Evolutionary conservation across 345 rosid species (phyloP).

Genomic region (Gossypium stocksii): DNA sequence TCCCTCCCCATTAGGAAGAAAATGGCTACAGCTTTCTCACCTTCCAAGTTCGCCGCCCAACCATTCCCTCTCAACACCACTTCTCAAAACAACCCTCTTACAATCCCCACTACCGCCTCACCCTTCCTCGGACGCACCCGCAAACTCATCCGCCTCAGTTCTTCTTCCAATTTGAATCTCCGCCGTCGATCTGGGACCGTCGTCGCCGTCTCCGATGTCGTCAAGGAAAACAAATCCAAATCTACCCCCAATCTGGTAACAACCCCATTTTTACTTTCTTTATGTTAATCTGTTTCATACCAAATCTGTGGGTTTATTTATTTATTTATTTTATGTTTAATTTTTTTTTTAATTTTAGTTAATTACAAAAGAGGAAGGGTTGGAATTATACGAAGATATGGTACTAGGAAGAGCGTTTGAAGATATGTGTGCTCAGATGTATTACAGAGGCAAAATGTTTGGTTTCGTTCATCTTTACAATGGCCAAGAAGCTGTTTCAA

Average conservation of each 20-base stretch:
- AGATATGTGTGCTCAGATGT: conserved; percentile 94
- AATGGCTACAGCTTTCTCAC: conserved; percentile 8
- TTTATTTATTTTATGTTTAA: neutral
- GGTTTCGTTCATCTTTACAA: conserved; percentile 84
- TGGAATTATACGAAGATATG: conserved; percentile 74
- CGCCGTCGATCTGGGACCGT: conserved; percentile 1
- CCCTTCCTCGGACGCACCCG: conserved; percentile 16
- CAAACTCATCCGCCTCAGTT: conserved; percentile 3
- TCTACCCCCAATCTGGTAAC: conserved; percentile 40
- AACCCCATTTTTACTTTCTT: neutral
- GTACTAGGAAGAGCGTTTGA: conserved; percentile 66
- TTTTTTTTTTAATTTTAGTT: conserved; percentile 22
- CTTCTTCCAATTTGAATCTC: neutral
- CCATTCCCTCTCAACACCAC: neutral
- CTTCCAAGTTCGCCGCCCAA: neutral
- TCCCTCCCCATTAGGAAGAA: neutral
- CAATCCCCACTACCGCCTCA: neutral
- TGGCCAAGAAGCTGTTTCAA: conserved; percentile 80
- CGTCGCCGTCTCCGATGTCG: conserved; percentile 13
- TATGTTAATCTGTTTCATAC: neutral
- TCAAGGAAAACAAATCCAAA: conserved; percentile 50
- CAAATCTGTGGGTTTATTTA: neutral
- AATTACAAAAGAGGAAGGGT: conserved; percentile 70
- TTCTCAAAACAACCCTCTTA: conserved; percentile 6
- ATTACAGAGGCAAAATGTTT: conserved; percentile 79